Evolutionary conservation across 164 flowering plant genomes (phyloP).

Genomic region (Liriodendron chinense): DNA sequence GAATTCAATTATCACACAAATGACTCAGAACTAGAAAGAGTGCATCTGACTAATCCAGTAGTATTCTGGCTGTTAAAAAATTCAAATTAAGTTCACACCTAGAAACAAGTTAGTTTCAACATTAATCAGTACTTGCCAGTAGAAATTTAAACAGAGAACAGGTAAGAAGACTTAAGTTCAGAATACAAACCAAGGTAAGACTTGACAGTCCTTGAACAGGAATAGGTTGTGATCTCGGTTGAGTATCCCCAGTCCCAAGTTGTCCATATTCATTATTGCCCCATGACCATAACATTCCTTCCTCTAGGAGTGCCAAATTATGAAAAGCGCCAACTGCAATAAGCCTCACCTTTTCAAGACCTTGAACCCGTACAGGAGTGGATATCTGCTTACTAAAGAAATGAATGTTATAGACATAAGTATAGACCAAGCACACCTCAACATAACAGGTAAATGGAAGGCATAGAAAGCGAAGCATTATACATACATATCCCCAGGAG

Average conservation of each 20-base stretch:
- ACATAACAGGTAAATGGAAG: not conserved
- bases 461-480: slow-evolving; percentile 2
- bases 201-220: slow-evolving; percentile 80
- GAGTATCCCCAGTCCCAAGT: slow-evolving; percentile 99
- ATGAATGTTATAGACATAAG: slow-evolving; percentile 6
- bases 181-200: slow-evolving; percentile 74
- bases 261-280: slow-evolving; percentile 99
- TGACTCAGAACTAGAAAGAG: not conserved
- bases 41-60: not conserved
- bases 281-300: slow-evolving; percentile 95
- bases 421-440: not conserved
- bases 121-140: not conserved
- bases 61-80: not conserved
- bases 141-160: not conserved
- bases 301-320: slow-evolving; percentile 88
- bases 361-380: slow-evolving; percentile 93
- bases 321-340: slow-evolving; percentile 99
- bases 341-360: slow-evolving; percentile 81
- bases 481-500: slow-evolving; percentile 95
- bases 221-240: slow-evolving; percentile 94
- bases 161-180: too few relatives aligned
- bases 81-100: not conserved
- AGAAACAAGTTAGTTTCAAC: slow-evolving; percentile 1
- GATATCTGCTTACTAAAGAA: slow-evolving; percentile 79
- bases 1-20: not conserved